Evolutionary conservation across 2,329 filamentous ascomycete species (phyloP), one percentile per base, ranked within the genome.

Genomic region (Epichloe scottii): DNA sequence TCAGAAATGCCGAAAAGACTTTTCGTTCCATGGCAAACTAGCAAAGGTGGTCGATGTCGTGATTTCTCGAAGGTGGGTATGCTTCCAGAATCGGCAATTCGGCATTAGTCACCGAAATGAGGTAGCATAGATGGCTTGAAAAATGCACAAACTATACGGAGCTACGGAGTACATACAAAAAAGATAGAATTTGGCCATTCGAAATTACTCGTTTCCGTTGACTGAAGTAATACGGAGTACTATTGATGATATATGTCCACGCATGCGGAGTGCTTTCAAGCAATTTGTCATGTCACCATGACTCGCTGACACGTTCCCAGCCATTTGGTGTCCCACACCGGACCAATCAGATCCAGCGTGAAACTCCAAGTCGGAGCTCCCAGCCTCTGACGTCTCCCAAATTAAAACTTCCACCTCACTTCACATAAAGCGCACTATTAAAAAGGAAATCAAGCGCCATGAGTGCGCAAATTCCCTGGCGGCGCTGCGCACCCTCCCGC

Each of bases 381-480:
- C 14, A 38, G 15, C 37, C 30, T 41, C 8, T 21, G 26, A 35
- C n/a, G 26, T 30, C 26, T 15, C 5, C 11, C 2, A n/a, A 14
- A 12, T 42, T 38, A 11, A 21, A 34, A 19, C 4, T 34, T 37
- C 19, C 11, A 17, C 40, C 10, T 19, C 17, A 37, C 11, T 37
- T 35, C 33, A 8, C 37, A 19, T 17, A 17, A 15, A 37, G 4
- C 39, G 11, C 35, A 39, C 12, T 11, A 7, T 8, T 5, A 11
- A 17, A 15, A 10, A 14, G 15, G 15, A 34, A 7, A 15, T 4
- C 35, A 37, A 41, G 5, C 41, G 52, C 43, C 51, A 68, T 69
- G 66, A 67, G 59, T 57, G 59, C 53, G 52, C 63, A 54, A 55
- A 59, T 59, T 48, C 57, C 63, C 53, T 66, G 62, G 66, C 60